These are phyloP conservation scores for Cercophora scortea DNA, from an alignment of 495 filamentous ascomycete genomes.

Conservation along the genomic window DNA sequence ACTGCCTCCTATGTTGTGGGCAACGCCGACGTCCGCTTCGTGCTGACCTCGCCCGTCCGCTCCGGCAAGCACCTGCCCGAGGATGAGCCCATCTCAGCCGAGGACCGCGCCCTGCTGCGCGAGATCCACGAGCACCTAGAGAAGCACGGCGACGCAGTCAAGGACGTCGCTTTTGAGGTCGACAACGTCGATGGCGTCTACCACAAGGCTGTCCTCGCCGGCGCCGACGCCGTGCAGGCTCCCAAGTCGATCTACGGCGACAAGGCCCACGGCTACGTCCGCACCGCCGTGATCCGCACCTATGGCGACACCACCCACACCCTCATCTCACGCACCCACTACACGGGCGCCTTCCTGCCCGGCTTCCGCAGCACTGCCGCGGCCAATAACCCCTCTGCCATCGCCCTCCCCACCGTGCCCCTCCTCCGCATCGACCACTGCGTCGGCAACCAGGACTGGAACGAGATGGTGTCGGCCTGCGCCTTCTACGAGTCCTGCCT, in stretches of 20 bases:
- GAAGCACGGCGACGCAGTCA: constrained; percentile 81
- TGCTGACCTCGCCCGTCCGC: constrained; percentile 74
- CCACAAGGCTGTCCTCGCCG: constrained; percentile 56
- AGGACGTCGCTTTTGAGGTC: constrained; percentile 87
- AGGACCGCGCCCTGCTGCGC: constrained; percentile 49
- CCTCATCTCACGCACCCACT: constrained; percentile 58
- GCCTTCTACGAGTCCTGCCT: constrained; percentile 83
- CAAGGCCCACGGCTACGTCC: constrained; percentile 48
- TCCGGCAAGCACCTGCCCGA: constrained; percentile 42
- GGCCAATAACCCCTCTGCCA: constrained; percentile 26
- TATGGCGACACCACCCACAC: constrained; percentile 93
- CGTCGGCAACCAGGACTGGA: constrained; percentile 90
- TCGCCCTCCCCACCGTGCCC: constrained; percentile 48
- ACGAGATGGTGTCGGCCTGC: constrained; percentile 75
- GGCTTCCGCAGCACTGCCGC: constrained; percentile 48
- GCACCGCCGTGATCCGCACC: constrained; percentile 68
- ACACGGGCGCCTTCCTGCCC: constrained; percentile 70
- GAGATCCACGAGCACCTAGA: constrained; percentile 72
- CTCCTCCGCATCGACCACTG: constrained; percentile 81
- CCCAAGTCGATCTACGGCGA: constrained; percentile 41
- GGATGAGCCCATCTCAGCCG: constrained; percentile 41
- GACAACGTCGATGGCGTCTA: constrained; percentile 75
- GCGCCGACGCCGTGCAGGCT: constrained; percentile 54
- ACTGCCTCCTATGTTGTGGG: constrained; percentile 73
- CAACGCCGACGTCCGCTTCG: constrained; percentile 72